Conservation (phyloP, 1,284 basidiomycete genomes). For the Ganoderma leucocontextum region DNA sequence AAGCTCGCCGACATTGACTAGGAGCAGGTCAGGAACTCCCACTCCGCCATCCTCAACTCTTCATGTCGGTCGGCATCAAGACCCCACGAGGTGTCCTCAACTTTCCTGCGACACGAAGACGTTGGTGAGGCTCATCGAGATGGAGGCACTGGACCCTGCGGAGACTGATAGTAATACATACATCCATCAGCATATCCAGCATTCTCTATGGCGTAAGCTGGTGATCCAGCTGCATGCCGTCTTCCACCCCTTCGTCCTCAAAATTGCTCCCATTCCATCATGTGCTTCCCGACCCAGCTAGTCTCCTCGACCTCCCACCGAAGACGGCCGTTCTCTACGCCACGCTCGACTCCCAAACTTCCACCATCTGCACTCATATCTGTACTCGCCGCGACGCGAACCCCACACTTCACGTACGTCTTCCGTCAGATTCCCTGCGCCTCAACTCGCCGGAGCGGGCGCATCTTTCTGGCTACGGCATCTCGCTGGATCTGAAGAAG, state of each 20-base stretch:
- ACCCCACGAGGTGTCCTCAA: conserved; percentile 97
- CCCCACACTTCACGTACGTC: conserved; percentile 72
- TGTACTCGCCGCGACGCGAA: conserved; percentile 58
- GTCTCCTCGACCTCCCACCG: conserved; percentile 50
- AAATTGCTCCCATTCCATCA: conserved; percentile 79
- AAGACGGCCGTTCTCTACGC: conserved; percentile 81
- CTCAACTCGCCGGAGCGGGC: conserved; percentile 40
- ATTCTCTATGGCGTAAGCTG: not conserved
- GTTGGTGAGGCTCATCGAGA: conserved; percentile 60
- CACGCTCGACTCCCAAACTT: conserved; percentile 65
- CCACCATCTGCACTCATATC: conserved; percentile 69
- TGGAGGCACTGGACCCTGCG: conserved; percentile 59
- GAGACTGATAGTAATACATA: conserved; percentile 35
- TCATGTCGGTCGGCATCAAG: conserved; percentile 99
- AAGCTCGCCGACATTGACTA: conserved; percentile 97
- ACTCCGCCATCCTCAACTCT: conserved; percentile 97
- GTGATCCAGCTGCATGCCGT: conserved; percentile 17
- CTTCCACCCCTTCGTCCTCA: too few species aligned
- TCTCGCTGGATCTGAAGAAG: conserved; percentile 93
- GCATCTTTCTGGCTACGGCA: conserved; percentile 89
- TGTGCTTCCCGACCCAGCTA: conserved; percentile 57
- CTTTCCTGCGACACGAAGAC: too few species aligned
- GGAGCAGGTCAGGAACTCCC: conserved; percentile 94
- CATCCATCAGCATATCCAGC: conserved; percentile 22
- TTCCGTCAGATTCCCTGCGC: conserved; percentile 68